Evolutionary conservation across 345 rosid species (phyloP).

Genomic region (Litchi chinensis): DNA sequence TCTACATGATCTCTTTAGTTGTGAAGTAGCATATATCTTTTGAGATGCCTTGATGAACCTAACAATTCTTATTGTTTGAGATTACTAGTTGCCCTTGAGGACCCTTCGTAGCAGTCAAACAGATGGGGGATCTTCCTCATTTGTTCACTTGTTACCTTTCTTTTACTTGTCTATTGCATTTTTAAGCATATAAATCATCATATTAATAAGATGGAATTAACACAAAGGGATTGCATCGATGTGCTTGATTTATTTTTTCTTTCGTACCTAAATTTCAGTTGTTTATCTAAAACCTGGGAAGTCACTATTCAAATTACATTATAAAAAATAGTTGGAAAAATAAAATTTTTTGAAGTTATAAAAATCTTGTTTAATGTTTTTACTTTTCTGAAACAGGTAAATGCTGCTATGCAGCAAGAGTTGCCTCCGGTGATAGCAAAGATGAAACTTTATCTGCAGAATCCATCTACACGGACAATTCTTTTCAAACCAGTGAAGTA

Average conservation of each 20-base stretch:
- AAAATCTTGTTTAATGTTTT: constrained; percentile 9
- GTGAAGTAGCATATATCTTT: neutral
- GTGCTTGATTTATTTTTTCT: neutral
- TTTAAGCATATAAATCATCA: neutral
- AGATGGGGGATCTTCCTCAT: neutral
- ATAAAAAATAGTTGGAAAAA: neutral
- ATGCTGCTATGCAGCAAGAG: constrained; percentile 71
- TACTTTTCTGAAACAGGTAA: constrained; percentile 52
- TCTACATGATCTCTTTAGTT: neutral
- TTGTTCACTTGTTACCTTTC: neutral
- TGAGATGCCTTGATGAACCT: neutral
- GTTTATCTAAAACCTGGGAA: neutral
- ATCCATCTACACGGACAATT: constrained; percentile 78
- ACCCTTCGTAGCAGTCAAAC: neutral
- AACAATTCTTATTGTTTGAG: neutral
- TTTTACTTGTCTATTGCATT: too few species aligned
- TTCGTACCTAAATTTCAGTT: neutral
- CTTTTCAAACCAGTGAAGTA: constrained; percentile 96
- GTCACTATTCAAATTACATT: neutral
- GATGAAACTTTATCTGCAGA: constrained; percentile 94
- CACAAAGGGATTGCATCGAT: neutral
- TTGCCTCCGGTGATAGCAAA: constrained; percentile 69
- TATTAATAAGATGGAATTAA: neutral
- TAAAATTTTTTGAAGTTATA: neutral
- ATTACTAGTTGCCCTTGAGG: neutral